Evolutionary conservation across 495 filamentous ascomycete genomes (phyloP).

Genomic region (Tuber aestivum): DNA sequence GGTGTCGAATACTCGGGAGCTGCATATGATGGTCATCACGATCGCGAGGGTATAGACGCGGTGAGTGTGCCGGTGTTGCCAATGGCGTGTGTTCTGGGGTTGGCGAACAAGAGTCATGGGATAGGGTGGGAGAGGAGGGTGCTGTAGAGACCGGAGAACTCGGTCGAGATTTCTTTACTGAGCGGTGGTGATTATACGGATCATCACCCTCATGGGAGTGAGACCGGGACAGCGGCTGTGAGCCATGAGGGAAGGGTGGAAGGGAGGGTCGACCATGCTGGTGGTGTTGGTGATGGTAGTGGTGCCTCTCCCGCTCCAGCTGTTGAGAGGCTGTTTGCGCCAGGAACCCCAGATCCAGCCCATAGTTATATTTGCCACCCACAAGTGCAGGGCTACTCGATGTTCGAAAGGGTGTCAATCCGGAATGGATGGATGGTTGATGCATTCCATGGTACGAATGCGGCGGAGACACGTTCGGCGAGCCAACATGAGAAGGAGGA

Average conservation of each 20-base stretch:
- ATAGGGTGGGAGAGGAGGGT: conserved; percentile 95
- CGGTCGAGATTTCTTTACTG: conserved; percentile 79
- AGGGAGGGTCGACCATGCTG: conserved; percentile 59
- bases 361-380: conserved; percentile 46
- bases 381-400: conserved; percentile 44
- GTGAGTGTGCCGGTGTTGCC: conserved; percentile 92
- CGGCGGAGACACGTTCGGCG: conserved; percentile 92
- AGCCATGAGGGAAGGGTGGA: conserved; percentile 66
- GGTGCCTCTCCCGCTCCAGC: conserved; percentile 69
- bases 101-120: conserved; percentile 89
- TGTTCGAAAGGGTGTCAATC: conserved; percentile 42
- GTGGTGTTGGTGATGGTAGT: conserved; percentile 54
- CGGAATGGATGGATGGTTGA: conserved; percentile 36
- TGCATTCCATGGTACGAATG: conserved; percentile 60
- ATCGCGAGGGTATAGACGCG: conserved; percentile 73
- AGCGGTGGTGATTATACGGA: conserved; percentile 58
- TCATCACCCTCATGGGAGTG: conserved; percentile 82
- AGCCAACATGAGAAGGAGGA: conserved; percentile 80
- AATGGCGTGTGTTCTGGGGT: conserved; percentile 96
- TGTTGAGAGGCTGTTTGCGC: conserved; percentile 80
- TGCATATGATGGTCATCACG: conserved; percentile 59
- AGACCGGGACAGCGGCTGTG: conserved; percentile 79
- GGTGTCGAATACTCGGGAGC: conserved; percentile 79
- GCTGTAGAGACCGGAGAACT: conserved; percentile 92
- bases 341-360: conserved; percentile 79